A percentile compares a stretch with the other conserved stretches of the same genome.
phyloP scores from a whole-genome alignment of 306 rosid species.

The Cyclanthera cordifolia region DNA sequence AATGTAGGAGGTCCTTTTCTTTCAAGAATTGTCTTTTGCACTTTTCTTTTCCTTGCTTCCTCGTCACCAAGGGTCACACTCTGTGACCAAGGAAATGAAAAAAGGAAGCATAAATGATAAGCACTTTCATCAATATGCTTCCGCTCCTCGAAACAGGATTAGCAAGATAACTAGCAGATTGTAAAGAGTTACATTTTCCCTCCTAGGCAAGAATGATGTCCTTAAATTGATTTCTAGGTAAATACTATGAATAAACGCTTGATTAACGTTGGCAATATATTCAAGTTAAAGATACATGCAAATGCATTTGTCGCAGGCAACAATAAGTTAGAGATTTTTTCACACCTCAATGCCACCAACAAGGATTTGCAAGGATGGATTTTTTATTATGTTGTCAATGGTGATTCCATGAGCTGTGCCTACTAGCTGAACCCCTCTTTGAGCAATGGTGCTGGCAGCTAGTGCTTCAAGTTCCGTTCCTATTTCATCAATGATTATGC shows the following conservation, averaged over 20 bases:
- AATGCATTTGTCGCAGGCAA: slow-evolving; percentile 8
- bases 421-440: slow-evolving; percentile 96
- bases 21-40: slow-evolving; percentile 98
- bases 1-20: slow-evolving; percentile 90
- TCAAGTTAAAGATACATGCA: neutral
- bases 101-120: neutral
- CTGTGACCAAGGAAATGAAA: slow-evolving; percentile 27
- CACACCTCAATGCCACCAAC: slow-evolving; percentile 95
- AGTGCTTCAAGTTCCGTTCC: slow-evolving; percentile 98
- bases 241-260: neutral
- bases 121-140: neutral
- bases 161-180: neutral
- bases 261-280: neutral
- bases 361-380: slow-evolving; percentile 85
- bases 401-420: slow-evolving; percentile 97
- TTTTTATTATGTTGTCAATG: slow-evolving; percentile 73
- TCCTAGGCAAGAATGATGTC: neutral
- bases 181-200: neutral
- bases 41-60: slow-evolving; percentile 92
- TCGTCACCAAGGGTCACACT: slow-evolving; percentile 98
- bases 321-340: slow-evolving; percentile 8
- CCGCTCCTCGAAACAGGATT: neutral
- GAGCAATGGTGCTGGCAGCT: slow-evolving; percentile 99
- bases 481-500: slow-evolving; percentile 92
- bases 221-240: neutral